phyloP scores from a whole-genome alignment of 305 asterid genomes.

The Euphrasia arctica region DNA sequence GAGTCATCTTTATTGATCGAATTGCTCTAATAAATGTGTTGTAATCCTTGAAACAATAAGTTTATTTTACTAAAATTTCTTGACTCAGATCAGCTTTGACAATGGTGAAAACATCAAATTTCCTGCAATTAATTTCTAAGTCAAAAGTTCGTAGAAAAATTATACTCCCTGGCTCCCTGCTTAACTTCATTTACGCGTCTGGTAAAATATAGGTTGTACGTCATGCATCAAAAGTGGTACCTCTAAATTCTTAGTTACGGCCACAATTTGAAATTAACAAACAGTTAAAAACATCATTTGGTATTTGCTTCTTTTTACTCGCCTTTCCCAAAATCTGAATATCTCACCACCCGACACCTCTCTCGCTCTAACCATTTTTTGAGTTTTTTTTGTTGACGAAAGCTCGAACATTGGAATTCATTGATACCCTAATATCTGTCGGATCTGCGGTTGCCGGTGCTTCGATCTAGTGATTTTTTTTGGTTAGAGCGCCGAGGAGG shows the following conservation, averaged over 20 bases:
- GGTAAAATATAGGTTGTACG: neutral
- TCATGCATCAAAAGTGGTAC: neutral
- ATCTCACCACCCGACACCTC: neutral
- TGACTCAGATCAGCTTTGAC: too few species aligned
- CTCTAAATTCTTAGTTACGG: neutral
- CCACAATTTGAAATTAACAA: neutral
- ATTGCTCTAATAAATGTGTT: neutral
- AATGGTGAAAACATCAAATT: neutral
- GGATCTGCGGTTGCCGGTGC: slow-evolving; percentile 32
- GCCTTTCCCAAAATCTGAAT: neutral
- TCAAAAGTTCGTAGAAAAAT: neutral
- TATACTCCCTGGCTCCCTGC: too few species aligned
- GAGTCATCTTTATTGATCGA: neutral
- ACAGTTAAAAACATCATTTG: neutral
- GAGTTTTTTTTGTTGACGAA: slow-evolving; percentile 8
- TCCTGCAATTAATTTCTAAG: neutral
- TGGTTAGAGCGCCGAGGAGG: slow-evolving; percentile 23
- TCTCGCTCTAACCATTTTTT: neutral
- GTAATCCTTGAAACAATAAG: neutral
- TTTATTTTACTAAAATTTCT: too few species aligned
- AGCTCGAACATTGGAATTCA: slow-evolving; percentile 8
- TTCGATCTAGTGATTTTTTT: slow-evolving; percentile 35
- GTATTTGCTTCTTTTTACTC: slow-evolving; percentile 3
- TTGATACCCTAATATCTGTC: slow-evolving; percentile 28
- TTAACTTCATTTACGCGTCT: too few species aligned